These are phyloP conservation scores for Kalmusia sp. DNA, from an alignment of 2,329 filamentous ascomycete genomes.

Conservation along the genomic window DNA sequence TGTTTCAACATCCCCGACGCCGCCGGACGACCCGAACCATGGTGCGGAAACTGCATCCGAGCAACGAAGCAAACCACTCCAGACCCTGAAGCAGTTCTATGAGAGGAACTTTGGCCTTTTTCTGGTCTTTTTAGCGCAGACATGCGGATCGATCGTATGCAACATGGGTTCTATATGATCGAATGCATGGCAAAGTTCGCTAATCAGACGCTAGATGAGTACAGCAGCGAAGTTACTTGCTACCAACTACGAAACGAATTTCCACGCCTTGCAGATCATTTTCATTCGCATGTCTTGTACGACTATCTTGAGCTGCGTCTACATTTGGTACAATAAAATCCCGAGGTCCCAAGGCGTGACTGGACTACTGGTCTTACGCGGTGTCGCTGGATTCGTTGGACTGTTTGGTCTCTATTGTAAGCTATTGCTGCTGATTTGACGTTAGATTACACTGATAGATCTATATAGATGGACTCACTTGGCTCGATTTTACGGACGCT, in stretches of 20 bases:
- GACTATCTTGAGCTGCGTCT: constrained; percentile 66
- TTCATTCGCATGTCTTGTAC: constrained; percentile 81
- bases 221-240: constrained; percentile 32
- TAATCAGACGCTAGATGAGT: constrained; percentile 25
- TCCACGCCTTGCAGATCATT: constrained; percentile 64
- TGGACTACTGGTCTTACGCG: constrained; percentile 26
- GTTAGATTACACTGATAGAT: constrained; percentile 1
- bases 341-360: constrained; percentile 28
- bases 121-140: constrained; percentile 33
- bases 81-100: constrained; percentile 23
- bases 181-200: not conserved
- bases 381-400: constrained; percentile 33
- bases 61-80: not conserved
- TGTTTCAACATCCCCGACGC: not conserved
- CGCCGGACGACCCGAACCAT: not conserved
- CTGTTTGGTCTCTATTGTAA: constrained; percentile 39
- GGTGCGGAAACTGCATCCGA: not conserved
- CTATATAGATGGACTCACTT: constrained; percentile 66
- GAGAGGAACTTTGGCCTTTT: constrained; percentile 32
- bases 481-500: constrained; percentile 82
- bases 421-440: not conserved
- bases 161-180: not conserved
- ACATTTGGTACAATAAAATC: constrained; percentile 71
- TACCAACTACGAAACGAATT: constrained; percentile 32
- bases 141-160: constrained; percentile 47